Evolutionary conservation across 140 eudicot species (phyloP).

Genomic region (Erigeron philadelphicus): DNA sequence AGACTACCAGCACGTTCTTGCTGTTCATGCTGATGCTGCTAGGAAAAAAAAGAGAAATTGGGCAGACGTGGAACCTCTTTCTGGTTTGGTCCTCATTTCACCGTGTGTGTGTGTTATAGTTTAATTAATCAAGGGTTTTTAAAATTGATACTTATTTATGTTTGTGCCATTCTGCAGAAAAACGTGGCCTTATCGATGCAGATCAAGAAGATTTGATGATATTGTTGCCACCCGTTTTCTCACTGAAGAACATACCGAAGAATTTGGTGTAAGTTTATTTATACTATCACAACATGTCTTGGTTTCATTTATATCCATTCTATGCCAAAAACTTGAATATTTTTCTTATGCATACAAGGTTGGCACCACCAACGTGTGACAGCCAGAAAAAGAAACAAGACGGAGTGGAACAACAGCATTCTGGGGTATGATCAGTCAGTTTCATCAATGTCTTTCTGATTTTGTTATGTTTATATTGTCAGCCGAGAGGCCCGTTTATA

Average conservation of each 20-base stretch:
- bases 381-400: constrained; percentile 58
- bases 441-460: not conserved
- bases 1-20: constrained; percentile 88
- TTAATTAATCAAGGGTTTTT: not conserved
- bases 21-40: constrained; percentile 79
- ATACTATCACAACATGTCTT: not conserved
- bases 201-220: constrained; percentile 89
- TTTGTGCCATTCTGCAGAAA: constrained; percentile 38
- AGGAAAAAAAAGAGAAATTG: constrained; percentile 69
- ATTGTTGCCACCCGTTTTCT: constrained; percentile 68
- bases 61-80: constrained; percentile 69
- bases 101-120: not conserved
- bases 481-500: not conserved
- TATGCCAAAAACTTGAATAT: not conserved
- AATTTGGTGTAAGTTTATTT: constrained; percentile 65
- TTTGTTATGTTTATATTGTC: not conserved
- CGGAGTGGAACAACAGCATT: constrained; percentile 42
- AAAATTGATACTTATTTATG: constrained; percentile 1
- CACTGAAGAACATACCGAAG: constrained; percentile 63
- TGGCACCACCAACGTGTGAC: constrained; percentile 47
- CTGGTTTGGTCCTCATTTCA: constrained; percentile 38
- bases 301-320: not conserved
- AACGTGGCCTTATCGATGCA: constrained; percentile 60
- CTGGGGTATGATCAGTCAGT: constrained; percentile 50
- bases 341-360: constrained; percentile 29